Conservation (phyloP, 495 filamentous ascomycete species). For the Niebla homalea region DNA sequence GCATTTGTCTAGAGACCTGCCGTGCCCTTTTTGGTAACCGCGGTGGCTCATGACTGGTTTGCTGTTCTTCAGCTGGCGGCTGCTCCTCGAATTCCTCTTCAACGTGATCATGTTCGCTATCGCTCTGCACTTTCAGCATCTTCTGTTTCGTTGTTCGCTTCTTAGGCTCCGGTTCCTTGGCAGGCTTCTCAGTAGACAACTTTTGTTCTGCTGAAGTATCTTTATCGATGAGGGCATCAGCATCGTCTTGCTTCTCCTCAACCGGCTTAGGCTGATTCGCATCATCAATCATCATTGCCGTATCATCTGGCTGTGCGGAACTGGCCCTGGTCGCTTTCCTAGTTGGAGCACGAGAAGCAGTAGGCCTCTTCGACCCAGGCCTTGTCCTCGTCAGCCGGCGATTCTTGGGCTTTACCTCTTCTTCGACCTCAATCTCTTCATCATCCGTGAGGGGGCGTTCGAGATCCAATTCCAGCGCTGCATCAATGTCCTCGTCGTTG, state of each 20-base stretch:
- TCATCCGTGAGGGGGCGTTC: constrained; percentile 45
- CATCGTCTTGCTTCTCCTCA: neutral
- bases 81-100: neutral
- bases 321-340: constrained; percentile 15
- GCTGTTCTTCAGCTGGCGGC: neutral
- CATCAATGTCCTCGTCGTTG: constrained; percentile 56
- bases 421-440: constrained; percentile 28
- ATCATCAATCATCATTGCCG: neutral
- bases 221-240: neutral
- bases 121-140: neutral
- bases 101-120: neutral
- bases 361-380: constrained; percentile 13
- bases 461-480: constrained; percentile 52
- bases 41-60: neutral
- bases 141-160: neutral
- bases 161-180: neutral
- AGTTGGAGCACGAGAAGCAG: constrained; percentile 14
- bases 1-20: constrained; percentile 1
- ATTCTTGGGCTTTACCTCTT: constrained; percentile 4
- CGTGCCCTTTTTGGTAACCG: neutral
- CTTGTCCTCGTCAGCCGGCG: constrained; percentile 17
- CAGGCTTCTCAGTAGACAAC: neutral
- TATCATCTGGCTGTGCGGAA: constrained; percentile 2
- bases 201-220: neutral
- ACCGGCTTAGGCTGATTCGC: neutral